A percentile compares a stretch with the other conserved stretches of the same genome.
Conservation (phyloP, 164 flowering plant species). For the Cinnamomum micranthum region DNA sequence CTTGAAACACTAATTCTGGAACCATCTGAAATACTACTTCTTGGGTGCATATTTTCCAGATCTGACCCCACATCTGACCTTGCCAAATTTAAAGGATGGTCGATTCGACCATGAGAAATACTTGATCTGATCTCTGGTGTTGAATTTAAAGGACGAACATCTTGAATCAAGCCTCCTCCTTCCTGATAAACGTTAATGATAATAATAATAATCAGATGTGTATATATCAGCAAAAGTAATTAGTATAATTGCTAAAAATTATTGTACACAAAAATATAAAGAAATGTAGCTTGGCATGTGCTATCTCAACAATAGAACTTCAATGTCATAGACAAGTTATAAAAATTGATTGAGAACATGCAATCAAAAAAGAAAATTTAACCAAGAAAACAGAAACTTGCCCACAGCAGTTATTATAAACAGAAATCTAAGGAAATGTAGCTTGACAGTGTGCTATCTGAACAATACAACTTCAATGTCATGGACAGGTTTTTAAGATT, state of each 20-base stretch:
- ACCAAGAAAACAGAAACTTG: too few species aligned
- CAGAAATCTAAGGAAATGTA: neutral
- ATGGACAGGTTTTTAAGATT: neutral
- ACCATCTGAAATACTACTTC: slow-evolving; percentile 72
- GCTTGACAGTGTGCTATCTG: neutral
- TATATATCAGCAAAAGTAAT: neutral
- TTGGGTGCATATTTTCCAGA: slow-evolving; percentile 78
- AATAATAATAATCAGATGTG: neutral
- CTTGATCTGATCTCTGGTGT: slow-evolving; percentile 39
- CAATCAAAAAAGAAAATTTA: neutral
- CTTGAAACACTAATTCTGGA: slow-evolving; percentile 83
- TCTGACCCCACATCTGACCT: slow-evolving; percentile 87
- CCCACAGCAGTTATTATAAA: neutral
- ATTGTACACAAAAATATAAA: neutral
- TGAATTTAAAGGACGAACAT: slow-evolving; percentile 36
- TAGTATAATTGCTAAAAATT: neutral
- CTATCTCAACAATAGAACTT: neutral
- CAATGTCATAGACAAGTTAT: neutral
- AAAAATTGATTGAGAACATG: neutral
- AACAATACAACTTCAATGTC: neutral
- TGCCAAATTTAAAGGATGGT: slow-evolving; percentile 25
- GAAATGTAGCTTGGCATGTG: neutral
- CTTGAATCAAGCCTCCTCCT: slow-evolving; percentile 32
- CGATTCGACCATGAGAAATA: slow-evolving; percentile 29
- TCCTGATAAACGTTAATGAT: slow-evolving; percentile 21